Conservation (phyloP, 2,329 filamentous ascomycete species). For the Hymenoscyphus albidus region DNA sequence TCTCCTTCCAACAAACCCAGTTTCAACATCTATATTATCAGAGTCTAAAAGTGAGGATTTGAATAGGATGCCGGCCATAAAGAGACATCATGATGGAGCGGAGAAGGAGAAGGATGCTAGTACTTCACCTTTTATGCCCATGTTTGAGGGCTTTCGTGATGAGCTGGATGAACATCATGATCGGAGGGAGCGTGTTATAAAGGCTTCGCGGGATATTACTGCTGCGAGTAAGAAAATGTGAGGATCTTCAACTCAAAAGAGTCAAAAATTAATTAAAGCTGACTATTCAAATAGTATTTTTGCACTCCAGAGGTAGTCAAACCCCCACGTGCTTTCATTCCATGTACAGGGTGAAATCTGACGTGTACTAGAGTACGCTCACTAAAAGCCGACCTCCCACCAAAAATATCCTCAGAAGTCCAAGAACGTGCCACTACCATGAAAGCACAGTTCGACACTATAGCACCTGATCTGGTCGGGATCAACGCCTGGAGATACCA, state of each 20-base stretch:
- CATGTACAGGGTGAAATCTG: too few relatives aligned
- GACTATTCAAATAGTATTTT: slow-evolving; percentile 60
- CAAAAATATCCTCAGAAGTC: slow-evolving; percentile 66
- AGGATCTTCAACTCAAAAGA: slow-evolving; percentile 28
- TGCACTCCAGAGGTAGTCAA: slow-evolving; percentile 67
- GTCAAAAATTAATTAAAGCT: slow-evolving; percentile 14
- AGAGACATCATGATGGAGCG: slow-evolving; percentile 53
- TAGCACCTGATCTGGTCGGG: slow-evolving; percentile 70
- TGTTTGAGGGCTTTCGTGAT: slow-evolving; percentile 82
- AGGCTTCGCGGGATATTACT: slow-evolving; percentile 88
- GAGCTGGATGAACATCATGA: slow-evolving; percentile 95
- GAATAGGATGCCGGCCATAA: slow-evolving; percentile 39
- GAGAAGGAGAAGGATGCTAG: slow-evolving; percentile 31
- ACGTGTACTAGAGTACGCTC: slow-evolving; percentile 57
- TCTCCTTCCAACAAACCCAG: background rate
- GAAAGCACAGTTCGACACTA: slow-evolving; percentile 58
- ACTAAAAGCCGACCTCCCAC: slow-evolving; percentile 60
- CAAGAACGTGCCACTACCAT: slow-evolving; percentile 69
- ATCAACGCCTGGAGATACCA: slow-evolving; percentile 82
- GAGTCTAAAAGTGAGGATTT: background rate
- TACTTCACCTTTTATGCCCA: slow-evolving; percentile 52
- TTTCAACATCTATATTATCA: background rate
- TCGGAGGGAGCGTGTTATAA: slow-evolving; percentile 82
- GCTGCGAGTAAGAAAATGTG: slow-evolving; percentile 96
- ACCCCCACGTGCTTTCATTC: slow-evolving; percentile 20